phyloP scores from a whole-genome alignment of 2,329 filamentous ascomycete species.

The Cladophialophora exuberans region DNA sequence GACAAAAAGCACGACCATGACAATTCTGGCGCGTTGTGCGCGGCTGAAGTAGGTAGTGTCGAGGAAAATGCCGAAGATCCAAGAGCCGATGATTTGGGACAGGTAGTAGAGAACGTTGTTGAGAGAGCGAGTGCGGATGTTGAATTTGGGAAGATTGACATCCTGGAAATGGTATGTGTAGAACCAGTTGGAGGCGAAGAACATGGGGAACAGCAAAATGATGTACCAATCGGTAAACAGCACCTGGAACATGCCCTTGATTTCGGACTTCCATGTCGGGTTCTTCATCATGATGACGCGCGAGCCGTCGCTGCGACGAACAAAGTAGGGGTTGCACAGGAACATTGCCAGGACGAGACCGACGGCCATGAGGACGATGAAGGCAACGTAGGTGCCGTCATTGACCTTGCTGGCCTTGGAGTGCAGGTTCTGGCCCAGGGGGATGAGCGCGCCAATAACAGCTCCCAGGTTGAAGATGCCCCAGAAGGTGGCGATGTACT shows the following conservation, averaged over 20 bases:
- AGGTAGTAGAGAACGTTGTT: constrained; percentile 81
- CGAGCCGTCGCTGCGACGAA: constrained; percentile 77
- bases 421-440: constrained; percentile 52
- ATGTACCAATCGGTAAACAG: constrained; percentile 73
- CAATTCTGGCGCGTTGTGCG: constrained; percentile 67
- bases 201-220: constrained; percentile 77
- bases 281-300: constrained; percentile 88
- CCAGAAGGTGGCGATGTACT: constrained; percentile 86
- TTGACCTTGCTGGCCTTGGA: constrained; percentile 44
- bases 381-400: constrained; percentile 85
- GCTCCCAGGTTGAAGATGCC: constrained; percentile 85
- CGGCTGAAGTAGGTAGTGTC: constrained; percentile 66
- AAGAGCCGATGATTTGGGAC: constrained; percentile 76
- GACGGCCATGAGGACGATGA: constrained; percentile 78
- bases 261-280: constrained; percentile 80
- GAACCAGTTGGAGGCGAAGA: constrained; percentile 79
- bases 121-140: constrained; percentile 72
- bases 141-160: constrained; percentile 72
- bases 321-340: constrained; percentile 66
- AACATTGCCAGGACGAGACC: constrained; percentile 70
- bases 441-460: constrained; percentile 71
- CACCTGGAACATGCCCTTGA: constrained; percentile 75
- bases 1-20: constrained; percentile 64
- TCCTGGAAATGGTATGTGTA: constrained; percentile 79
- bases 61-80: constrained; percentile 71